Percentiles rank a stretch among this genome's conserved stretches.
phyloP scores from a whole-genome alignment of 805 yeast genomes.

The Zygotorulaspora danielsina region DNA sequence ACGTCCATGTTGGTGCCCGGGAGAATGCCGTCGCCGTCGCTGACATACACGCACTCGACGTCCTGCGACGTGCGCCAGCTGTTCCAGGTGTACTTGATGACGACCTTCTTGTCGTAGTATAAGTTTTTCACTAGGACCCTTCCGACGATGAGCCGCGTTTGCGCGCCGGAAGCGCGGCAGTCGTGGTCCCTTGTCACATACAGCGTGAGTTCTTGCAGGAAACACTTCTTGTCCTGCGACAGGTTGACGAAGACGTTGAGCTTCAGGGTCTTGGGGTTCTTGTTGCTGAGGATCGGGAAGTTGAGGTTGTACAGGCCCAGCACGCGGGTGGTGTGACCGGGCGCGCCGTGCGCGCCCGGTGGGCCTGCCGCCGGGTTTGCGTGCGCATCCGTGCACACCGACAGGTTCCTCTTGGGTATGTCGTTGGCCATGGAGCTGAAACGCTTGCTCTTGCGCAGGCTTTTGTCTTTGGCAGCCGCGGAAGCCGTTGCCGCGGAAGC shows the following conservation, averaged over 20 bases:
- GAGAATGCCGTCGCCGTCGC: conserved; percentile 27
- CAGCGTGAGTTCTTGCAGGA: conserved; percentile 22
- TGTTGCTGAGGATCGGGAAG: conserved; percentile 26
- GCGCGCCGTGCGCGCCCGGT: not conserved
- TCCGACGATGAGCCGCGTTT: conserved; percentile 48
- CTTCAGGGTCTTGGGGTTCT: conserved; percentile 25
- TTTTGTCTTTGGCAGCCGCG: conserved; percentile 1
- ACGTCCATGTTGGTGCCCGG: conserved; percentile 32
- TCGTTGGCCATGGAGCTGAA: conserved; percentile 9
- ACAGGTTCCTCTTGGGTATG: too few species aligned
- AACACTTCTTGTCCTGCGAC: conserved; percentile 18
- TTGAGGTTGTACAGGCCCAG: conserved; percentile 30
- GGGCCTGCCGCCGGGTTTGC: not conserved
- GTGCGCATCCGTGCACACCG: not conserved
- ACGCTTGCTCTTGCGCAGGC: conserved; percentile 14
- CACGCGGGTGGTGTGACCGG: conserved; percentile 9
- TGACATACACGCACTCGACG: conserved; percentile 25
- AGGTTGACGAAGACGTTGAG: conserved; percentile 28
- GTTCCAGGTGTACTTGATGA: conserved; percentile 70
- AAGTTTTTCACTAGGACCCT: conserved; percentile 75
- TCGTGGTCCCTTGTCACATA: conserved; percentile 5
- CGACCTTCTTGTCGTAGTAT: conserved; percentile 61
- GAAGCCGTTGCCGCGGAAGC: conserved; percentile 1
- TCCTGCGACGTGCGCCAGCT: conserved; percentile 62
- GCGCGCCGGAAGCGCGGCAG: conserved; percentile 2